A percentile compares a stretch with the other conserved stretches of the same genome.
Evolutionary conservation across 1,284 basidiomycete genomes (phyloP).

Genomic region (Violaceomyces palustris): DNA sequence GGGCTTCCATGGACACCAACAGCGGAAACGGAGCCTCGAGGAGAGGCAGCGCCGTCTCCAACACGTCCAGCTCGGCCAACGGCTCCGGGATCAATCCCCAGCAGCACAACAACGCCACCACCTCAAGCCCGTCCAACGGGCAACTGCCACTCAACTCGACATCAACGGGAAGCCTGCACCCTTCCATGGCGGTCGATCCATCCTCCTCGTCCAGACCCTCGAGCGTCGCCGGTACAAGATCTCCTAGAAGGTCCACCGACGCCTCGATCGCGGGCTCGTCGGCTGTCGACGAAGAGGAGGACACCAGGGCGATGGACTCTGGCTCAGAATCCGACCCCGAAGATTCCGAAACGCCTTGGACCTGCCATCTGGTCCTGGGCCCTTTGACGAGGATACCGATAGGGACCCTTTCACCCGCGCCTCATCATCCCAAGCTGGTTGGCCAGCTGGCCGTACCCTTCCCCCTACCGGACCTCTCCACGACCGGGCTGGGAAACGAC

Average conservation of each 20-base stretch:
- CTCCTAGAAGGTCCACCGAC: conserved; percentile 18
- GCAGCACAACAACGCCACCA: conserved; percentile 3
- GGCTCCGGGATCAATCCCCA: conserved; percentile 5
- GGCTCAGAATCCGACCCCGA: conserved; percentile 67
- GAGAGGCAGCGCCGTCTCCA: conserved; percentile 4
- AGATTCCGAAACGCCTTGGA: conserved; percentile 92
- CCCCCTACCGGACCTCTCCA: conserved; percentile 58
- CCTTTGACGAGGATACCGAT: conserved; percentile 45
- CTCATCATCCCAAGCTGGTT: conserved; percentile 92
- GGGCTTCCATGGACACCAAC: background rate
- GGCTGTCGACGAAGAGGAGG: conserved; percentile 8
- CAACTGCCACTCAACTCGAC: no score
- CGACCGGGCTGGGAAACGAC: conserved; percentile 36
- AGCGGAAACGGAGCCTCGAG: conserved; percentile 4
- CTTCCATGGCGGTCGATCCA: background rate
- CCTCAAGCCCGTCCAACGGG: background rate
- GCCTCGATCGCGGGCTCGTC: conserved; percentile 18
- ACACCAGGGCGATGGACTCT: conserved; percentile 5
- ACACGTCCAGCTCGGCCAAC: conserved; percentile 11
- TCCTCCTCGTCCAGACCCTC: conserved; percentile 10
- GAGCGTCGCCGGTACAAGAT: conserved; percentile 11
- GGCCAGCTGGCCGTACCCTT: conserved; percentile 83
- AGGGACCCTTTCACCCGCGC: conserved; percentile 70
- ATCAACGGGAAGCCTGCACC: background rate
- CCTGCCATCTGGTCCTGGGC: conserved; percentile 60